Base-by-base conservation (phyloP, 768 basidiomycete species). In the Serpula lacrymans region DNA sequence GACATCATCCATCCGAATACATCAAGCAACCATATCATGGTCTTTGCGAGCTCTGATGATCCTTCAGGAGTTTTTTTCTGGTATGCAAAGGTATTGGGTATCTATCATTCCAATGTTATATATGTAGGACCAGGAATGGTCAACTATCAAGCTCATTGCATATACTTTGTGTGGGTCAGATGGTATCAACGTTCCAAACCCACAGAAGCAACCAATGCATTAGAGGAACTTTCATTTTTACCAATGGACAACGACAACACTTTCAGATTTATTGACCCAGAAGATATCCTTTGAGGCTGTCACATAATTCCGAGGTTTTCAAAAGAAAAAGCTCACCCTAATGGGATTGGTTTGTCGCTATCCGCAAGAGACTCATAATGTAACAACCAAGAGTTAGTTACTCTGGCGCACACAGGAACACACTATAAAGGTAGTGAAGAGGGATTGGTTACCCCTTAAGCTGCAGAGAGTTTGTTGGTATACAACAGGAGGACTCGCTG, bases 11-110 rank as follows among this genome's bases (percentile, higher is more conserved):
- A 54, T 16, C 14, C 42, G 4, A 33, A 22, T 10, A 41, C 37
- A 3, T 53, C 66, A 14, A 47, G 44, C 23, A 24, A 41, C 28
- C 24, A 55, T 33, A 41, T 58, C 31, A 58, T 59, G 56, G 24
- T 52, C 7, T 28, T 45, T 10, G 36, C 37, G 5, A 37, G 37
- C 13, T 9, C n/a, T 9, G 24, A 34, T 5, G 39, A 39, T 18
- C 11, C 13, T 12, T 20, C 32, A 4, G 24, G 39, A 14, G n/a
- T n/a, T n/a, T n/a, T n/a, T n/a, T n/a, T n/a, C n/a, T n/a, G n/a
- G n/a, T n/a, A n/a, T n/a, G n/a, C n/a, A n/a, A n/a, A n/a, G n/a
- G n/a, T n/a, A n/a, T n/a, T n/a, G n/a, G n/a, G n/a, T n/a, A n/a
- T n/a, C n/a, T n/a, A n/a, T n/a, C n/a, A n/a, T n/a, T n/a, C n/a